Conservation (phyloP, 2,329 filamentous ascomycete genomes). For the Aspergillus candidus region DNA sequence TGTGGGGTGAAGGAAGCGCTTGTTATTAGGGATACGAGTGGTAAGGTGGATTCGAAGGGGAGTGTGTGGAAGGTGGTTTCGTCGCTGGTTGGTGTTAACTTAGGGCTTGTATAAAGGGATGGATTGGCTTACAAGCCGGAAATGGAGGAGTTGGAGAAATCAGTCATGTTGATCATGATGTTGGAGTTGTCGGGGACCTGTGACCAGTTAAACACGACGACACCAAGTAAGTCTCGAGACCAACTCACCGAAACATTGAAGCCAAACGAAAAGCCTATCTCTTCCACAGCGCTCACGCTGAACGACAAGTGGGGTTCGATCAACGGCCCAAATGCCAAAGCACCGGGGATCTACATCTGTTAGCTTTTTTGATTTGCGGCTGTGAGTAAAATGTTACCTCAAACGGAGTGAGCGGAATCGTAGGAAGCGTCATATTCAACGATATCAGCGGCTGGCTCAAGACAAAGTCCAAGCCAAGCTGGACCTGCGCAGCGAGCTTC, state of each 20-base stretch:
- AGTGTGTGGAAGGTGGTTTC: slow-evolving; percentile 13
- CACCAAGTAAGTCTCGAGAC: too few species aligned
- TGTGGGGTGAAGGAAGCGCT: slow-evolving; percentile 13
- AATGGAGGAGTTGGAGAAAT: slow-evolving; percentile 17
- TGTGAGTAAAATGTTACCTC: too few species aligned
- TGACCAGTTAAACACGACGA: background rate
- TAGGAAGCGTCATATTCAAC: slow-evolving; percentile 14
- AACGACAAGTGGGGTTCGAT: slow-evolving; percentile 10
- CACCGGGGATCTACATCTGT: slow-evolving; percentile 13
- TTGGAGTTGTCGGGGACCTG: slow-evolving; percentile 15
- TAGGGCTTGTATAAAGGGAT: too few species aligned
- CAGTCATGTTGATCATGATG: slow-evolving; percentile 11
- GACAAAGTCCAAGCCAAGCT: slow-evolving; percentile 14
- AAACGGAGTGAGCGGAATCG: slow-evolving; percentile 17
- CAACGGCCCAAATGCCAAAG: slow-evolving; percentile 15
- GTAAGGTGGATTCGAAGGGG: slow-evolving; percentile 11
- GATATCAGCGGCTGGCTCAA: slow-evolving; percentile 6
- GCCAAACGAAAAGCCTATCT: slow-evolving; percentile 16
- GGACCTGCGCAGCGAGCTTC: slow-evolving; percentile 14
- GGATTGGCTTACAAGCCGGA: slow-evolving; percentile 29
- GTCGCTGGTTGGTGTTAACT: slow-evolving; percentile 6
- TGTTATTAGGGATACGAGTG: slow-evolving; percentile 8
- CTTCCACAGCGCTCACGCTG: slow-evolving; percentile 6
- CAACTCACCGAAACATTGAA: slow-evolving; percentile 14
- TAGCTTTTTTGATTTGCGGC: too few species aligned